Conservation (phyloP, 2,329 filamentous ascomycete species). For the Alternaria sp. region DNA sequence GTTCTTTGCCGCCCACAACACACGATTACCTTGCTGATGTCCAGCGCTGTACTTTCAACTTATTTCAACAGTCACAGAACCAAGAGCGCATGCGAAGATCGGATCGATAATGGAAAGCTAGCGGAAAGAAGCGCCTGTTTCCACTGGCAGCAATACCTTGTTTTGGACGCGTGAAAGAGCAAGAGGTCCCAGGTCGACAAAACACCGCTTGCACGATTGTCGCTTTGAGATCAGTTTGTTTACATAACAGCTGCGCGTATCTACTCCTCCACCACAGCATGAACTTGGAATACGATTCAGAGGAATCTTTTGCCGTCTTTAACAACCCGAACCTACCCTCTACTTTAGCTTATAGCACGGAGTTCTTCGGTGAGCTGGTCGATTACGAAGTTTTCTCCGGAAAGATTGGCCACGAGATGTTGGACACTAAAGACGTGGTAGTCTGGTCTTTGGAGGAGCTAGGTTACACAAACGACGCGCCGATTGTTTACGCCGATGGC, state of each 20-base stretch:
- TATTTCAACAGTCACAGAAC: background rate
- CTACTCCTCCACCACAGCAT: background rate
- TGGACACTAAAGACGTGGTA: background rate
- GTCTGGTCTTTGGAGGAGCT: constrained; percentile 11
- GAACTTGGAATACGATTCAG: background rate
- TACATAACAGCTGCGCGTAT: background rate
- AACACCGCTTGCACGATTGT: constrained; percentile 21
- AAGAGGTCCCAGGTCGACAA: background rate
- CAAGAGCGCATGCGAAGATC: background rate
- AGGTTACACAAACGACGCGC: constrained; percentile 6
- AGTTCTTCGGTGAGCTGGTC: background rate
- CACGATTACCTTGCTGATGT: background rate
- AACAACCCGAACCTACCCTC: background rate
- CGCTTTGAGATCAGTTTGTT: background rate
- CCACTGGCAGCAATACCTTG: background rate
- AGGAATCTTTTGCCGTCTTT: background rate
- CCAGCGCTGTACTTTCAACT: background rate
- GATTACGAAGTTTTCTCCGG: background rate
- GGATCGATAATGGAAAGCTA: background rate
- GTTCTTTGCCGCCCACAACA: background rate
- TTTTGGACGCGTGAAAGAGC: background rate
- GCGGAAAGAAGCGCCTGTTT: background rate
- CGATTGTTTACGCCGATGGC: constrained; percentile 8
- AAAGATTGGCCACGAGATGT: background rate
- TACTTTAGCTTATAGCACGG: background rate